Conservation (phyloP, 768 basidiomycete genomes). For the Boletus subcaerulescens region DNA sequence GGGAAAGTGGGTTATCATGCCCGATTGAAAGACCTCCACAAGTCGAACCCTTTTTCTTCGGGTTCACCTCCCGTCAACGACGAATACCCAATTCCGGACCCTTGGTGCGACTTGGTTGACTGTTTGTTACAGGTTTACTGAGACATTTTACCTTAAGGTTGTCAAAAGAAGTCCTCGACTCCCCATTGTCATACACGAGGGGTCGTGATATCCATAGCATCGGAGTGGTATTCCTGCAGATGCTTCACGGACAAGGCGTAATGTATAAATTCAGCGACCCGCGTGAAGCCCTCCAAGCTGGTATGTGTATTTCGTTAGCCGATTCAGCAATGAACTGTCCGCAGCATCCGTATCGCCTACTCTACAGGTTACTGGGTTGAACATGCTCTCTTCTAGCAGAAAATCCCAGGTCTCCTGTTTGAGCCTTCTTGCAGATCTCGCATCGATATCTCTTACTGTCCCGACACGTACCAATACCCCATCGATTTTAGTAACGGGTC, state of each 20-base stretch:
- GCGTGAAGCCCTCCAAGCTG: slow-evolving; percentile 53
- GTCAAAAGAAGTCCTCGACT: slow-evolving; percentile 75
- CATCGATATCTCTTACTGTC: slow-evolving; percentile 37
- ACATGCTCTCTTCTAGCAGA: slow-evolving; percentile 59
- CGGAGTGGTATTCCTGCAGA: slow-evolving; percentile 78
- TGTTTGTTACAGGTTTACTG: neutral
- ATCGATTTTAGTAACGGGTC: slow-evolving; percentile 23
- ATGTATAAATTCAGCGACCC: slow-evolving; percentile 51
- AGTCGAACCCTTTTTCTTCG: slow-evolving; percentile 73
- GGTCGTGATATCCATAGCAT: slow-evolving; percentile 80
- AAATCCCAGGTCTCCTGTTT: slow-evolving; percentile 57
- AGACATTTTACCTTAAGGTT: slow-evolving; percentile 48
- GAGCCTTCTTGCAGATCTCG: slow-evolving; percentile 55
- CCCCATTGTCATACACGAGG: slow-evolving; percentile 72
- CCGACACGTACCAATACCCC: slow-evolving; percentile 16
- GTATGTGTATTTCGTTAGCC: slow-evolving; percentile 33
- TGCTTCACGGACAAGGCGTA: slow-evolving; percentile 79
- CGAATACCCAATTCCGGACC: slow-evolving; percentile 26
- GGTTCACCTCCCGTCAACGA: slow-evolving; percentile 14
- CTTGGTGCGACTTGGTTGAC: slow-evolving; percentile 18
- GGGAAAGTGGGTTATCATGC: slow-evolving; percentile 70
- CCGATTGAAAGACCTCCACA: slow-evolving; percentile 73
- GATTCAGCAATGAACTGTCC: neutral
- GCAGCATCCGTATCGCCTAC: slow-evolving; percentile 53
- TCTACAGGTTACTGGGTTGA: slow-evolving; percentile 49